Percentiles rank a stretch among this genome's conserved stretches.
phyloP scores from a whole-genome alignment of 371 early-diverging fungal genomes.

The Lichtheimia hyalospora region DNA sequence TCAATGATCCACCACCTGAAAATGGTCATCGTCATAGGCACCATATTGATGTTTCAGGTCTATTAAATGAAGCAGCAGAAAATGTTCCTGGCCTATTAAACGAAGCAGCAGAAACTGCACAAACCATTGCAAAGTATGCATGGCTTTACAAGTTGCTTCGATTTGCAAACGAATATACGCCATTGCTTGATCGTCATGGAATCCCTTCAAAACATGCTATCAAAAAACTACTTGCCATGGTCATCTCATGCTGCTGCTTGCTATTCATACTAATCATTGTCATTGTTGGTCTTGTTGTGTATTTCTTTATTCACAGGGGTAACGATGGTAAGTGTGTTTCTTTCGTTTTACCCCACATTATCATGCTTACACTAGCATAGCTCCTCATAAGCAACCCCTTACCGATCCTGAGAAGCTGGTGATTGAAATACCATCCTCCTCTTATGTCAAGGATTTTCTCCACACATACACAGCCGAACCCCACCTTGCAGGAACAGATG shows the following conservation, averaged over 20 bases:
- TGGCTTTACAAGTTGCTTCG: no score
- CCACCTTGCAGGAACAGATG: conserved; percentile 48
- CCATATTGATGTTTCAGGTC: no score
- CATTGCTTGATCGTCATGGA: conserved; percentile 26
- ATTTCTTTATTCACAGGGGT: conserved; percentile 18
- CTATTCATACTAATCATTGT: conserved; percentile 19
- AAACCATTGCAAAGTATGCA: no score
- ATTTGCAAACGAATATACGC: conserved; percentile 19
- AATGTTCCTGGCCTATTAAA: no score
- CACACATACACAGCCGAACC: conserved; percentile 51
- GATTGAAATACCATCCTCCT: conserved; percentile 5
- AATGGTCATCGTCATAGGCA: no score
- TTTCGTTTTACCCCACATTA: not conserved
- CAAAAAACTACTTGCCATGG: conserved; percentile 10
- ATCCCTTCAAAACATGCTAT: no score
- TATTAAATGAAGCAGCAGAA: no score
- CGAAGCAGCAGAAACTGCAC: no score
- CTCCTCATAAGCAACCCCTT: not conserved
- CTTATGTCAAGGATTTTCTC: conserved; percentile 32
- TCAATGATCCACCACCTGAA: no score
- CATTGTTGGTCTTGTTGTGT: conserved; percentile 20
- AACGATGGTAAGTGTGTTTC: not conserved
- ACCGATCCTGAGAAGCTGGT: conserved; percentile 10
- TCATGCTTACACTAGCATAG: not conserved
- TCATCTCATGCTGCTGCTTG: conserved; percentile 31